A percentile compares a stretch with the other conserved stretches of the same genome.
Conservation (phyloP, 805 yeast genomes). For the Yamadazyma philogaea region DNA sequence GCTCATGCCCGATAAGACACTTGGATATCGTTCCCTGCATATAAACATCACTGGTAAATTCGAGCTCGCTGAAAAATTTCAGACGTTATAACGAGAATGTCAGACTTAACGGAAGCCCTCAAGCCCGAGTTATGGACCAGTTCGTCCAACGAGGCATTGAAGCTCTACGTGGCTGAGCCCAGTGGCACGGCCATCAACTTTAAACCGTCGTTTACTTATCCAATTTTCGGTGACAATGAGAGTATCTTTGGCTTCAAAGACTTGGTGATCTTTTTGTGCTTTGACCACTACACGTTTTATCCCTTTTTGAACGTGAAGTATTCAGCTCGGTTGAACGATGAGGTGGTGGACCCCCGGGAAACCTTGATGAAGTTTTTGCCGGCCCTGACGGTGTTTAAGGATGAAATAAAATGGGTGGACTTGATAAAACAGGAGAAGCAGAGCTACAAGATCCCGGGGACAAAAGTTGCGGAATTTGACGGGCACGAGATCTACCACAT, state of each 20-base stretch:
- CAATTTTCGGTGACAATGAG: constrained; percentile 90
- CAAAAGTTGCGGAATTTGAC: constrained; percentile 14
- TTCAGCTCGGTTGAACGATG: constrained; percentile 49
- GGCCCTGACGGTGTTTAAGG: constrained; percentile 53
- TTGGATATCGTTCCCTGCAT: no score
- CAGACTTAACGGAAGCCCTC: constrained; percentile 26
- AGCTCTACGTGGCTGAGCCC: constrained; percentile 53
- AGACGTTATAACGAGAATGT: constrained; percentile 6
- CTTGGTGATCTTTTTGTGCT: constrained; percentile 60
- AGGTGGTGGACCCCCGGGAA: constrained; percentile 56
- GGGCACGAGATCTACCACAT: constrained; percentile 52
- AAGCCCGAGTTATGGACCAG: constrained; percentile 74
- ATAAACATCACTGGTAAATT: neutral
- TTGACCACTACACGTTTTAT: constrained; percentile 69
- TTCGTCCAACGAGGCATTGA: constrained; percentile 66
- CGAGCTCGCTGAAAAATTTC: neutral
- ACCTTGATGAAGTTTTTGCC: constrained; percentile 62
- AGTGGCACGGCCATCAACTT: constrained; percentile 57
- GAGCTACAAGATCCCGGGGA: constrained; percentile 42
- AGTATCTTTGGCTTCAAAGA: constrained; percentile 80
- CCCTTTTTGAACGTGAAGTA: constrained; percentile 69
- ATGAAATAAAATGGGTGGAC: constrained; percentile 68
- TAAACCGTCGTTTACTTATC: constrained; percentile 82
- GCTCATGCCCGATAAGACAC: no score
- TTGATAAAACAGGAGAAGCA: constrained; percentile 47